Base-by-base conservation (phyloP, 2,329 filamentous ascomycete species). In the Chaetomiaceae sp. region DNA sequence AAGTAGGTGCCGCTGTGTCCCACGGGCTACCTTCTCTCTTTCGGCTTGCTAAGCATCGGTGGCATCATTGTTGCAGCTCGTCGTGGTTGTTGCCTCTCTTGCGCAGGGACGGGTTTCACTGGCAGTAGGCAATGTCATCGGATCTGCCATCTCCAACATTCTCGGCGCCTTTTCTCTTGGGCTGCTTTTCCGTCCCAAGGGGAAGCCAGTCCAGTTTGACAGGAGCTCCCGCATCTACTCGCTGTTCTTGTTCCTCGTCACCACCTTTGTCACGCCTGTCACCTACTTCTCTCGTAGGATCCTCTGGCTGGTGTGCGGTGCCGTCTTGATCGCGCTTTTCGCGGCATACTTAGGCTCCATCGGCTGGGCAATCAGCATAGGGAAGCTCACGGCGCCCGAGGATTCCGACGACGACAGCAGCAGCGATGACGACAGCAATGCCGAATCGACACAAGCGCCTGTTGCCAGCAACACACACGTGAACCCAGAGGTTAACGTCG, bases 81-180 rank as follows among this genome's bases (percentile, higher is more conserved):
- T 67, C 4, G 72, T 77, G 1, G 68, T 76, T 4, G 51, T 72
- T 10, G 67, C 71, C 15, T 67, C 72, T 12, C 60, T 76, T 29
- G 60, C 65, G 5, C 71, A 68, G 40, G 60, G 66, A 26, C 68
- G 67, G 38, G 63, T 65, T 2, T 65, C 71, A 4, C 62, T 76
- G 6, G 73, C 73, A 17, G 54, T 76, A 0, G 74, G 73, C 3
- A 78, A 76, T 49, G 63, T 76, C 43, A 59, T 75, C 48, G 73
- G 73, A 4, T 75, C 71, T 12, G 64, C 65, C 18, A 71, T 77
- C 29, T 75, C 74, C 42, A 76, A 76, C 46, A 72, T 76, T 33
- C 62, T 76, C 3, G 74, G 72, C 4, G 73, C 73, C 6, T 77
- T 76, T 56, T 74, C 72, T 2, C 60, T 77, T 0, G 73, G 72